Base-by-base conservation (phyloP, 176 grass and related monocot species). In the Poa annua region DNA sequence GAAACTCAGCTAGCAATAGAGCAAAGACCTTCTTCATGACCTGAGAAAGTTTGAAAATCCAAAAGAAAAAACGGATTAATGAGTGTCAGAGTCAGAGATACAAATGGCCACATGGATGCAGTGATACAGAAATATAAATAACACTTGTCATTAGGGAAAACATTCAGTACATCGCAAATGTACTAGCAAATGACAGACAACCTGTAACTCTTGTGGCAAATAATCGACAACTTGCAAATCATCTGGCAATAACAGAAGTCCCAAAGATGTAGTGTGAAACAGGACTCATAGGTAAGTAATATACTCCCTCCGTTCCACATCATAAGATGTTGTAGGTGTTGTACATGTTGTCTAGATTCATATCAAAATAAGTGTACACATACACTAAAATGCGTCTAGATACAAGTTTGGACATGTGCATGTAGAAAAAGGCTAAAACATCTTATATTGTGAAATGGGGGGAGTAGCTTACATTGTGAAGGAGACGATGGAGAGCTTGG, bases 11-110 rank as follows among this genome's bases (percentile, higher is more conserved):
- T 66, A 98, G 81, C 72, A 98, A 48, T 66, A 95, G 88, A 62
- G 87, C 92, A 90, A 98, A 98, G 52, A 98, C 87, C 78, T 98
- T 98, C 88, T 84, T 93, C 92, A 98, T 98, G 59, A 98, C 90
- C 92, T 98, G 93, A 83, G 49, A 86, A 88, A 52, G 34, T 70
- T 85, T 54, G 84, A 41, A 11, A 38, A 55, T 47, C 47, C 15
- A 70, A 81, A 67, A 42, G 36, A 76, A 55, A 81, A 70, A 44
- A 73, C 49, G 63, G 0, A 61, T 50, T 79, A 68, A 83, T 82
- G 34, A 81, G 76, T 85, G 61, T 81, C 51, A 82, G 5, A 84
- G 15, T 61, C 34, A 32, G 19, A 41, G 12, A 81, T 66, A 29
- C 3, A 69, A 76, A 85, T 68, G 49, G 15, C 19, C 14, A 75